These are phyloP conservation scores for Rutstroemia sydowiana DNA, from an alignment of 2,329 filamentous ascomycete species.

Conservation along the genomic window DNA sequence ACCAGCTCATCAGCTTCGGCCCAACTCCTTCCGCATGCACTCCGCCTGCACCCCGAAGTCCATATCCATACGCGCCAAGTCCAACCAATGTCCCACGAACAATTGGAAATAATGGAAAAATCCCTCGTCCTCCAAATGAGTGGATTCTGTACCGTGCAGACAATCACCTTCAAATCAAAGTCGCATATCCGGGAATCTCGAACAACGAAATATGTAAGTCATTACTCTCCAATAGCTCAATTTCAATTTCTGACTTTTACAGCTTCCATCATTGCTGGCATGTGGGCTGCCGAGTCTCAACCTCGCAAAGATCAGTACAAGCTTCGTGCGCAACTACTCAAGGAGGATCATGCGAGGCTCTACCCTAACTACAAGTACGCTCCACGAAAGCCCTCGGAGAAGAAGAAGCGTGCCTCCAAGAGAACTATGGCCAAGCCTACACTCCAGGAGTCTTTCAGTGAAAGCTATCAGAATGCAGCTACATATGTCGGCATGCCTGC, in stretches of 20 bases:
- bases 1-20: too few species aligned
- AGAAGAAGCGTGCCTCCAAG: not conserved
- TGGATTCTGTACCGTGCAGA: constrained; percentile 3
- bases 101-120: not conserved
- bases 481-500: not conserved
- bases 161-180: constrained; percentile 1
- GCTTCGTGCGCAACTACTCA: not conserved
- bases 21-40: too few species aligned
- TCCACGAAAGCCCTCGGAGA: not conserved
- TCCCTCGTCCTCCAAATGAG: constrained; percentile 4
- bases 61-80: too few species aligned
- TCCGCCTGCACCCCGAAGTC: too few species aligned
- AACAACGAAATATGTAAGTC: constrained; percentile 5
- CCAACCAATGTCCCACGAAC: not conserved
- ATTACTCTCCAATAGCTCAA: not conserved
- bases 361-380: not conserved
- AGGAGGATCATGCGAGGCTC: not conserved
- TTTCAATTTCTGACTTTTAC: not conserved
- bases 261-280: constrained; percentile 3
- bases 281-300: constrained; percentile 1
- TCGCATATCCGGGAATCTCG: not conserved
- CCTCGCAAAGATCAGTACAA: not conserved
- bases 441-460: not conserved
- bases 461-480: not conserved
- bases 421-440: not conserved